Evolutionary conservation across 257 asterid genomes (phyloP).

Genomic region (Parsonsia alboflavescens): DNA sequence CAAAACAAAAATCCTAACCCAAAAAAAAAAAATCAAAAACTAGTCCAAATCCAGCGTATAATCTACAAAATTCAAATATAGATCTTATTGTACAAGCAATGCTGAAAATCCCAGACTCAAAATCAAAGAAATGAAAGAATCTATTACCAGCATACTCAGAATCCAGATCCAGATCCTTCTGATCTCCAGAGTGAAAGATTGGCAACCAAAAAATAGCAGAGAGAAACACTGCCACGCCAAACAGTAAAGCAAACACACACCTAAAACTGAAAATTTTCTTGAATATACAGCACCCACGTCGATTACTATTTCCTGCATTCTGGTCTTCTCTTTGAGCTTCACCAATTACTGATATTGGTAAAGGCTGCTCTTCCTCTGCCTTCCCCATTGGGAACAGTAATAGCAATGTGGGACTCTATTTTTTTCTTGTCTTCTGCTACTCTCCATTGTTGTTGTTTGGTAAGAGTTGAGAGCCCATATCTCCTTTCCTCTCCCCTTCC

Average conservation of each 20-base stretch:
- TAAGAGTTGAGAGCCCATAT: conserved; percentile 29
- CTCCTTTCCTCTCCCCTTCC: conserved; percentile 14
- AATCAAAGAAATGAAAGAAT: neutral
- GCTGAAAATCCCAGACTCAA: conserved; percentile 2
- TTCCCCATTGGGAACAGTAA: conserved; percentile 70
- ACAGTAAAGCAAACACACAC: conserved; percentile 56
- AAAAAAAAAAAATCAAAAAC: neutral
- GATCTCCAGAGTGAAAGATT: conserved; percentile 46
- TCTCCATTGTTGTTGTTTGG: conserved; percentile 47
- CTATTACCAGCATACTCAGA: conserved; percentile 35
- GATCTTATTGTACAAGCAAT: conserved; percentile 15
- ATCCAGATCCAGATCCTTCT: conserved; percentile 70
- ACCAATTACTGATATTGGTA: conserved; percentile 36
- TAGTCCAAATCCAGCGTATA: neutral
- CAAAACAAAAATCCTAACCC: neutral
- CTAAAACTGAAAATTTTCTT: conserved; percentile 45
- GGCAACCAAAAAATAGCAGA: conserved; percentile 82
- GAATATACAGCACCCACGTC: conserved; percentile 32
- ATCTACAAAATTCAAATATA: neutral
- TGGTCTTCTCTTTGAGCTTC: conserved; percentile 45
- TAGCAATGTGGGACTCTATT: conserved; percentile 46
- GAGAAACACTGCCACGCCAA: conserved; percentile 60
- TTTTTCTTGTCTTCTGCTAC: conserved; percentile 20
- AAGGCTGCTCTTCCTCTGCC: conserved; percentile 44
- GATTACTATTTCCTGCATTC: conserved; percentile 24